Evolutionary conservation across 2,329 filamentous ascomycete genomes (phyloP).

Genomic region (Exserohilum rostratum): DNA sequence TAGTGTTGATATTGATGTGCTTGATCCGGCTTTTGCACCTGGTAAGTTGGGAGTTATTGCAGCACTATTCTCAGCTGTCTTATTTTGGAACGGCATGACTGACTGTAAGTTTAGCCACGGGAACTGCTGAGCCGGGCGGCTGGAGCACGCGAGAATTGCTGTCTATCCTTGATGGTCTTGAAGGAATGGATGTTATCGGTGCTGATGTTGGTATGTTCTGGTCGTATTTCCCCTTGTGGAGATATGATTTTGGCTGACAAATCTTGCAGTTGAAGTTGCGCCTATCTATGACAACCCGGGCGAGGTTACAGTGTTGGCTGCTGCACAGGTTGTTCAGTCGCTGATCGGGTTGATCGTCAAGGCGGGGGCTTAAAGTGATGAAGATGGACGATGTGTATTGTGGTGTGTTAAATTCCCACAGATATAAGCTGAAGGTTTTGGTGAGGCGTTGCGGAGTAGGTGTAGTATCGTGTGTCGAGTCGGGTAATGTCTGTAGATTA

Average conservation of each 20-base stretch:
- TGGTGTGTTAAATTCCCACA: background rate
- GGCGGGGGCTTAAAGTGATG: conserved; percentile 39
- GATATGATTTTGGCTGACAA: conserved; percentile 5
- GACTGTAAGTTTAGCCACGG: conserved; percentile 52
- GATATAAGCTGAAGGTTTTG: background rate
- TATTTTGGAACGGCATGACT: background rate
- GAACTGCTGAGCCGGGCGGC: conserved; percentile 66
- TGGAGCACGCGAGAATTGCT: conserved; percentile 66
- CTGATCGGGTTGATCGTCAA: conserved; percentile 57
- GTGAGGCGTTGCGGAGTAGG: background rate
- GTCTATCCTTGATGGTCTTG: conserved; percentile 64
- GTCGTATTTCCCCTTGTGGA: background rate
- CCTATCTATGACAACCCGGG: conserved; percentile 67
- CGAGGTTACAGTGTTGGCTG: conserved; percentile 62
- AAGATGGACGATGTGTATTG: background rate
- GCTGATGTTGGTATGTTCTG: conserved; percentile 59
- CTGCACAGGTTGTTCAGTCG: conserved; percentile 61
- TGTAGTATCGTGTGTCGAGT: background rate
- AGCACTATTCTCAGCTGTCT: background rate
- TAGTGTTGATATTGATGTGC: conserved; percentile 62
- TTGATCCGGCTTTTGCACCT: conserved; percentile 63
- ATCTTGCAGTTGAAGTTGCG: conserved; percentile 62
- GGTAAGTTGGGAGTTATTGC: conserved; percentile 41
- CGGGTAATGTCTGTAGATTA: background rate
- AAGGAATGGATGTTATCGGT: conserved; percentile 63